Percentiles rank a stretch among this genome's conserved stretches.
Conservation (phyloP, 805 yeast species). For the Kodamaea laetipori region DNA sequence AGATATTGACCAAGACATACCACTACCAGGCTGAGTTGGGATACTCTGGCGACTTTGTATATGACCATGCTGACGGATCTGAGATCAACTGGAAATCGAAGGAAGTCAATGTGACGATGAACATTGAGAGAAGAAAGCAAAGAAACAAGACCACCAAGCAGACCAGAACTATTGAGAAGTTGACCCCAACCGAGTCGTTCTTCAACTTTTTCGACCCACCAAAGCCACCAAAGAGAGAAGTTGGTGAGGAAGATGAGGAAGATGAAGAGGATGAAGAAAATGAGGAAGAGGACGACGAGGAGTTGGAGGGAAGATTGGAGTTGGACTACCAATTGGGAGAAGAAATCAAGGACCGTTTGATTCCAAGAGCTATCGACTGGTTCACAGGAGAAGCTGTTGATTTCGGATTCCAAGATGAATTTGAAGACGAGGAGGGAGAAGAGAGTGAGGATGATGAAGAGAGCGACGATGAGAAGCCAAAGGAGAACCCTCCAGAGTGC, state of each 20-base stretch:
- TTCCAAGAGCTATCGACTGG: constrained; percentile 98
- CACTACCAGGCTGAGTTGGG: constrained; percentile 93
- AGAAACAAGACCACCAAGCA: constrained; percentile 96
- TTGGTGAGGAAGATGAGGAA: constrained; percentile 48
- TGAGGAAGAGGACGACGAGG: constrained; percentile 65
- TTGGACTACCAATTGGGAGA: constrained; percentile 95
- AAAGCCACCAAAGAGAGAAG: constrained; percentile 54
- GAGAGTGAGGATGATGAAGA: constrained; percentile 65
- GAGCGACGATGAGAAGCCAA: constrained; percentile 60
- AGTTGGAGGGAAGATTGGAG: constrained; percentile 81
- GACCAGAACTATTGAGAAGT: constrained; percentile 91
- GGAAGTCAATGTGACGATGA: constrained; percentile 80
- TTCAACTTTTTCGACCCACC: constrained; percentile 97
- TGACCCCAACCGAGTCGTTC: constrained; percentile 92
- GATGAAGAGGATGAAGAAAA: constrained; percentile 48
- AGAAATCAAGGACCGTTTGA: constrained; percentile 90
- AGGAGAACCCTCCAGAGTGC: constrained; percentile 75
- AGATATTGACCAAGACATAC: constrained; percentile 76
- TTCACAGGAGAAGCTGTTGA: constrained; percentile 96
- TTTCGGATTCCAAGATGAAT: constrained; percentile 58
- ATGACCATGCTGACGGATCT: constrained; percentile 93
- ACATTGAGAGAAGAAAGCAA: constrained; percentile 92
- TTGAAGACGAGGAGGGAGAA: constrained; percentile 61
- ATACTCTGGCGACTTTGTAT: constrained; percentile 92
- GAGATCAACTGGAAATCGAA: constrained; percentile 81